Evolutionary conservation across 805 yeast species (phyloP), one percentile per base, ranked within the genome.

Genomic region (Wickerhamiella alocasiicola): DNA sequence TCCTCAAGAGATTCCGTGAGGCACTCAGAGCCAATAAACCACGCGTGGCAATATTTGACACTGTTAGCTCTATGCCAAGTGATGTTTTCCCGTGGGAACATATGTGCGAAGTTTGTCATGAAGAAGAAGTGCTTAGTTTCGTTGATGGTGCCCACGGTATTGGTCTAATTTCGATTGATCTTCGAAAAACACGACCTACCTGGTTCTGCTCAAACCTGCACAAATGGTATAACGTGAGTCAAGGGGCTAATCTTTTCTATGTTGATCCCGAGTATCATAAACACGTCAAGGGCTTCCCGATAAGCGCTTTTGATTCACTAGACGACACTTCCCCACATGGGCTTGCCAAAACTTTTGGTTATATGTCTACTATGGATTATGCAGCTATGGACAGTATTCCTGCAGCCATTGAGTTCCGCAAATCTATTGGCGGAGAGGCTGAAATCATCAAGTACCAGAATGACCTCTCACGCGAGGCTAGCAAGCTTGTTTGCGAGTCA

Each of bases 131-230:
- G 4, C 45, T 75, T 34, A 71, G 81, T 3, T 56, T 76, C 31
- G 67, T 80, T 19, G 88, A 80, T 54, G 88, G 80, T 11, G 88
- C 87, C 4, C 88, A 80, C 52, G 70, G 74, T 1, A 63, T 73
- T 26, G 88, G 88, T 0, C 41, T 55, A 23, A 31, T 51, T 3
- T 55, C 54, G 2, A 41, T 59, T 13, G 42, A 49, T 18, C 32
- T 60, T 37, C 33, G 46, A 4, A 13, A 36, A 1, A 48, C 52
- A 2, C 57, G 66, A 41, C 81, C 84, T 0, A 84, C 78, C 50
- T 79, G 76, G 53, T 70, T 65, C 52, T 63, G 68, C 18, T 58
- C 78, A 16, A 80, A 79, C 50, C 59, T 78, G 15, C 87, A 80
- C 62, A 80, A 80, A 52, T 80, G 87, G 87, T 60, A 65, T 29